phyloP scores from a whole-genome alignment of 78 protist species.

The Cavenderia fasciculata region DNA sequence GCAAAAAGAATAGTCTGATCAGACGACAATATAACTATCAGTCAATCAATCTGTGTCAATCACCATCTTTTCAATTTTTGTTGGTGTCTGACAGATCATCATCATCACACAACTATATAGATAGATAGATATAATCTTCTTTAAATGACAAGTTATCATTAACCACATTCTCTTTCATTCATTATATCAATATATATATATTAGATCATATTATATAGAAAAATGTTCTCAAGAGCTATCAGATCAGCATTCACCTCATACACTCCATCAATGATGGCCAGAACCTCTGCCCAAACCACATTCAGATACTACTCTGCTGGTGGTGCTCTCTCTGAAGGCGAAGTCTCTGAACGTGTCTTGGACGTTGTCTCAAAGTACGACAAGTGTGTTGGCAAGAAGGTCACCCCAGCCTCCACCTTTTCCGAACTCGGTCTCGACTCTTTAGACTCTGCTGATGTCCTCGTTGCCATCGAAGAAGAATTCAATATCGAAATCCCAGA shows the following conservation, averaged over 20 bases:
- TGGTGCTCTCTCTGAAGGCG: constrained; percentile 54
- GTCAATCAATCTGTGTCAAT: too few relatives aligned
- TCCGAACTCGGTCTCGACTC: constrained; percentile 95
- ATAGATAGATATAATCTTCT: too few relatives aligned
- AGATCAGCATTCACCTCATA: constrained; percentile 7
- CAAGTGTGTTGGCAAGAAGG: constrained; percentile 85
- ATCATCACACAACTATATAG: too few relatives aligned
- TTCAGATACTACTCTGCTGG: constrained; percentile 4
- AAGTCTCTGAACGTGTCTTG: constrained; percentile 88
- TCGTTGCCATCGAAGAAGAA: constrained; percentile 96
- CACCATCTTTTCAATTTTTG: too few relatives aligned
- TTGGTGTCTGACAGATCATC: too few relatives aligned
- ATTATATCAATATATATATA: background rate
- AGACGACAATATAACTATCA: too few relatives aligned
- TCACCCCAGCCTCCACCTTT: constrained; percentile 86
- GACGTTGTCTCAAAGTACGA: constrained; percentile 87
- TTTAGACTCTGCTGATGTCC: constrained; percentile 85
- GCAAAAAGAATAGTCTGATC: too few relatives aligned
- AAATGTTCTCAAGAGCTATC: constrained; percentile 23
- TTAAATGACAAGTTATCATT: too few relatives aligned
- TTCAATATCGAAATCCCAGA: constrained; percentile 93
- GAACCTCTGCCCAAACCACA: too few relatives aligned
- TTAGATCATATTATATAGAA: background rate
- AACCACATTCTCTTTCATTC: too few relatives aligned
- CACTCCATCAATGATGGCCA: constrained; percentile 5